phyloP scores from a whole-genome alignment of 495 filamentous ascomycete species.

The Penicillium bovifimosum region DNA sequence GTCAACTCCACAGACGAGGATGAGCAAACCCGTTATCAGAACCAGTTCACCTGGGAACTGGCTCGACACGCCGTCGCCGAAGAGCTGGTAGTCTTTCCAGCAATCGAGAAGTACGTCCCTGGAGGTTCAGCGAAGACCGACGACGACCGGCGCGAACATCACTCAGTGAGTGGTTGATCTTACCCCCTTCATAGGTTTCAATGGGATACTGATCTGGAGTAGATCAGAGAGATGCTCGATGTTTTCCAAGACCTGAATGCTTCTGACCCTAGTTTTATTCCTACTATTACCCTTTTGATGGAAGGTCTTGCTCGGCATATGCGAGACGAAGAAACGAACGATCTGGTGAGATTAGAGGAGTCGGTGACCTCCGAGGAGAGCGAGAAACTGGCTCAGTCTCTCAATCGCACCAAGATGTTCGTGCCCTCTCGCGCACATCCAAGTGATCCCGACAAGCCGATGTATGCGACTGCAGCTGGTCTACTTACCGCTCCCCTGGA shows the following conservation, averaged over 20 bases:
- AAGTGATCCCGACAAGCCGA: constrained; percentile 22
- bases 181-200: no score
- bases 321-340: constrained; percentile 51
- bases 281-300: constrained; percentile 50
- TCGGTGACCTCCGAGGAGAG: constrained; percentile 36
- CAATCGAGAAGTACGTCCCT: constrained; percentile 53
- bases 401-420: constrained; percentile 56
- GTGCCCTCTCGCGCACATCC: constrained; percentile 55
- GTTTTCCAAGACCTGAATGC: constrained; percentile 51
- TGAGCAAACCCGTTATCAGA: constrained; percentile 50
- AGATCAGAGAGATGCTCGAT: constrained; percentile 60
- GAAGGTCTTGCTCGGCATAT: constrained; percentile 49
- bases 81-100: constrained; percentile 64
- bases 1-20: constrained; percentile 44
- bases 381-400: constrained; percentile 43
- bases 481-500: constrained; percentile 31
- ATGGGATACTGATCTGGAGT: neutral
- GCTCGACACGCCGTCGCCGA: constrained; percentile 60
- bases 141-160: constrained; percentile 54
- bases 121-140: constrained; percentile 48
- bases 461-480: constrained; percentile 24
- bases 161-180: constrained; percentile 30
- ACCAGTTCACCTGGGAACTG: constrained; percentile 65
- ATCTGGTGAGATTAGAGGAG: constrained; percentile 49
- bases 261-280: constrained; percentile 42